Base-by-base conservation (phyloP, 495 filamentous ascomycete species). In the Daldinia vernicosa region DNA sequence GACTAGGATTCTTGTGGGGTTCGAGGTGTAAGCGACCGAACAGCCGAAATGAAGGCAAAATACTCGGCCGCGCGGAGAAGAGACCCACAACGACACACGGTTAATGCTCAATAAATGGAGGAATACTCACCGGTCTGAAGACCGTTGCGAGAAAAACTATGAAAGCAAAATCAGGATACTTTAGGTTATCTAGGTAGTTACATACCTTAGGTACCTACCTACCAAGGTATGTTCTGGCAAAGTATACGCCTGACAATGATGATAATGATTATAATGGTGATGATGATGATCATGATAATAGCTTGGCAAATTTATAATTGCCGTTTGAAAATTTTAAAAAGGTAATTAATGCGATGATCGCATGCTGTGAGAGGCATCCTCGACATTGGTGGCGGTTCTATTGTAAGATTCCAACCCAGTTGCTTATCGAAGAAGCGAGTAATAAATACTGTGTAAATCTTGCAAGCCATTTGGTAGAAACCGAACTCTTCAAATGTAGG, bases 261-360 rank as follows among this genome's bases (percentile, higher is more conserved):
- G 37, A 55, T 55, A 6, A 30, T 30, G 28, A 30, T 30, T 2
- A 30, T 6, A 5, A 30, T 5, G 30, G 12, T 35, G 3, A 35
- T 14, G 32, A 35, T 35, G 3, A 35, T 35, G 33, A 39, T 39
- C 17, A 60, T 32, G 28, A 50, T 57, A 27, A 52, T 52, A 19
- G 50, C 63, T 66, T 40, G 53, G 62, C 19, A 24, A 66, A 57
- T 8, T 28, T 63, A 30, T 15, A 43, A 63, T 55, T 35, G 30
- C 28, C 54, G 9, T 50, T 37, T 47, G 17, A 22, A 14, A 17
- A 22, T 19, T n/a, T n/a, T 4, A 14, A 51, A 30, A 39, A n/a
- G 63, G 24, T 17, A 17, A 39, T 39, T 33, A 56, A 35, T 12
- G 6, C 19, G 55, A 33, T 37, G 47, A 60, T 60, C 33, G 39